phyloP scores from a whole-genome alignment of 2,329 filamentous ascomycete genomes.

The Calycina marina region DNA sequence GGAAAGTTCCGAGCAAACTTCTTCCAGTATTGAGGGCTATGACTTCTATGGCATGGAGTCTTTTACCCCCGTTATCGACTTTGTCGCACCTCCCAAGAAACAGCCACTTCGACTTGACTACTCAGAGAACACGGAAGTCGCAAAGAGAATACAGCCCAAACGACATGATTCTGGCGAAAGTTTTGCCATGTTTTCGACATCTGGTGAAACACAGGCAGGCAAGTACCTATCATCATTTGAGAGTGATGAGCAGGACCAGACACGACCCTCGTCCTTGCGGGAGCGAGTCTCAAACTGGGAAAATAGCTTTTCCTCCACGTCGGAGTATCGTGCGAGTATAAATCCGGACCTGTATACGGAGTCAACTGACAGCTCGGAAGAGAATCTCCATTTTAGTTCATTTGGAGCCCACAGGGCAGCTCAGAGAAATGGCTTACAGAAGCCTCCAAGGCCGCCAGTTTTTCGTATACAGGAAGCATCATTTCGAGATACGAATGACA shows the following conservation, averaged over 20 bases:
- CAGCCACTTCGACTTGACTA: slow-evolving; percentile 25
- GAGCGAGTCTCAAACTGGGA: slow-evolving; percentile 18
- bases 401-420: slow-evolving; percentile 1
- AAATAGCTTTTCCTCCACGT: slow-evolving; percentile 14
- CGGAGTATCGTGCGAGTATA: slow-evolving; percentile 13
- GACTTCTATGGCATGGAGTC: slow-evolving; percentile 51
- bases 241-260: slow-evolving; percentile 13
- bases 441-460: slow-evolving; percentile 10
- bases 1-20: slow-evolving; percentile 3
- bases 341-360: slow-evolving; percentile 11
- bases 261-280: slow-evolving; percentile 6
- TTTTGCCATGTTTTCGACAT: slow-evolving; percentile 44
- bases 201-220: slow-evolving; percentile 30
- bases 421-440: slow-evolving; percentile 3
- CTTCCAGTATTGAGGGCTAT: slow-evolving; percentile 35
- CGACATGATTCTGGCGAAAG: slow-evolving; percentile 45
- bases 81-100: slow-evolving; percentile 29
- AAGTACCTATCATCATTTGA: slow-evolving; percentile 25
- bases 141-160: slow-evolving; percentile 17
- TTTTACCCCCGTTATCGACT: slow-evolving; percentile 35
- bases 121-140: slow-evolving; percentile 6
- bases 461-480: slow-evolving; percentile 17
- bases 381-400: slow-evolving; percentile 5
- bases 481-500: slow-evolving; percentile 4
- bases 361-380: slow-evolving; percentile 9